phyloP scores from a whole-genome alignment of 2,329 filamentous ascomycete species.

The Diplocarpon mali region DNA sequence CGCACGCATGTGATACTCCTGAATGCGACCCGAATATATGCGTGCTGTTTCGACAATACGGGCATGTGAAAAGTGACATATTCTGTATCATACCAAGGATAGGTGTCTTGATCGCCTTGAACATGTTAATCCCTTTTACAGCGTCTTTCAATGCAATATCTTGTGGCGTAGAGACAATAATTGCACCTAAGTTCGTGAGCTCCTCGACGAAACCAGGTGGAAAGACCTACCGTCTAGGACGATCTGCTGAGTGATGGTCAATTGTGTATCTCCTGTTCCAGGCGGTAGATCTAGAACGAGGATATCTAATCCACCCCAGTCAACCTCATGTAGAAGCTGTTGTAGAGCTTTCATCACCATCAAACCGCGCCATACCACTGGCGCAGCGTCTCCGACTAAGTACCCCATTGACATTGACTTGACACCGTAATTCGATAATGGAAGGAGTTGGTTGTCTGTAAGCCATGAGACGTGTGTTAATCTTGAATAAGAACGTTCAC shows the following conservation, averaged over 20 bases:
- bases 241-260: constrained; percentile 94
- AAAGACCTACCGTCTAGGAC: constrained; percentile 59
- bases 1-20: constrained; percentile 57
- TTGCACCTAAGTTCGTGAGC: constrained; percentile 41
- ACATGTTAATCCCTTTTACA: constrained; percentile 85
- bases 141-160: constrained; percentile 88
- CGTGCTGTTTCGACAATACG: constrained; percentile 62
- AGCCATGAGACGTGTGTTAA: constrained; percentile 17
- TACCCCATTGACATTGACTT: constrained; percentile 99
- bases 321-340: constrained; percentile 88
- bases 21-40: constrained; percentile 62
- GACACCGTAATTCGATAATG: constrained; percentile 86
- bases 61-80: constrained; percentile 78
- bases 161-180: constrained; percentile 90
- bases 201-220: not conserved
- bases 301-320: constrained; percentile 83
- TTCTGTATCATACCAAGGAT: constrained; percentile 85
- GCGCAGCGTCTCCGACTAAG: constrained; percentile 65
- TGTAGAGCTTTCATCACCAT: constrained; percentile 98
- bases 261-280: constrained; percentile 88
- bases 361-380: constrained; percentile 87
- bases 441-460: constrained; percentile 68
- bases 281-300: constrained; percentile 86
- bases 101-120: constrained; percentile 64
- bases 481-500: constrained; percentile 24